phyloP scores from a whole-genome alignment of 139 green algal species.

The Dunaliella primolecta region DNA sequence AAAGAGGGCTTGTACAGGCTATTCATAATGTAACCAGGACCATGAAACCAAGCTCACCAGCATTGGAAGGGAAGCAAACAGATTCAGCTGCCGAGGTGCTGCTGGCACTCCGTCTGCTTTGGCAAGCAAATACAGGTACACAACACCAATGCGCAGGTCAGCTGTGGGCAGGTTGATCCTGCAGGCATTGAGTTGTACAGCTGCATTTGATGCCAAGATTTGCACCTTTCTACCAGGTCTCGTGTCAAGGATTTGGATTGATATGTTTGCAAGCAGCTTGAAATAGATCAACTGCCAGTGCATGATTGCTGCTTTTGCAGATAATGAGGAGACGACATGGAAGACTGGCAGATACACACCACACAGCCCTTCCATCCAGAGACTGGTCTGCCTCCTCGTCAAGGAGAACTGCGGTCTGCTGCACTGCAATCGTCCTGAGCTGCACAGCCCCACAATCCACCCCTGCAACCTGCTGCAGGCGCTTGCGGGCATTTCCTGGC shows the following conservation, averaged over 20 bases:
- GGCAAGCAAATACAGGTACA: background rate
- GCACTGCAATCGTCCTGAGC: background rate
- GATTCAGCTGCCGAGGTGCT: background rate
- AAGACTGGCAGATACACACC: background rate
- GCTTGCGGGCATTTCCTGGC: no score
- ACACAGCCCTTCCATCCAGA: background rate
- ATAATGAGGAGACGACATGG: no score
- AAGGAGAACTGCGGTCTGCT: background rate
- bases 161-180: background rate
- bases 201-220: background rate
- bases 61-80: background rate
- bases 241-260: background rate
- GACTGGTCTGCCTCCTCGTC: background rate
- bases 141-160: background rate
- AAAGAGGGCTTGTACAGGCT: background rate
- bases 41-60: background rate
- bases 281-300: background rate
- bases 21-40: background rate
- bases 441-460: no score
- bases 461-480: no score
- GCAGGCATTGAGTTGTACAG: background rate
- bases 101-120: background rate
- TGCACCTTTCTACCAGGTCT: no score
- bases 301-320: no score
- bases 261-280: background rate